Conservation (phyloP, 2,329 filamentous ascomycete genomes). For the Cadophora luteo-olivacea region DNA sequence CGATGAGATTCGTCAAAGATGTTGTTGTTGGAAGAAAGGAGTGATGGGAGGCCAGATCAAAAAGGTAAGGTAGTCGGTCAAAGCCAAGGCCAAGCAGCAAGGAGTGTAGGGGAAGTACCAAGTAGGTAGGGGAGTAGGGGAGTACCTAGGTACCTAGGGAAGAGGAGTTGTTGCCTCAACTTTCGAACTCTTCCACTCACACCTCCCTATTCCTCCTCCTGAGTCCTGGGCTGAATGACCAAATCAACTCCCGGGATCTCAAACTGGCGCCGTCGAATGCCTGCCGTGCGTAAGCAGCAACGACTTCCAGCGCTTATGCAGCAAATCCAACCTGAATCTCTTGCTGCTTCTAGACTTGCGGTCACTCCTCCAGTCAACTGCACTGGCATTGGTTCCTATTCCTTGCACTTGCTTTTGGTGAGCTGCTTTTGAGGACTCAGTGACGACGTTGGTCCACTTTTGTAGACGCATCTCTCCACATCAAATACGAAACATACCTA, state of each 20-base stretch:
- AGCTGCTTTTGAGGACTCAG: constrained; percentile 5
- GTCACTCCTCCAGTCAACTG: neutral
- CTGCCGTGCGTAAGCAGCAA: constrained; percentile 27
- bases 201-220: neutral
- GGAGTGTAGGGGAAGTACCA: neutral
- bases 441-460: constrained; percentile 28
- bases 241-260: constrained; percentile 19
- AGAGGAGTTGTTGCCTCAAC: constrained; percentile 26
- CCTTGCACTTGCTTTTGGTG: constrained; percentile 4
- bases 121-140: neutral
- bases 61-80: neutral
- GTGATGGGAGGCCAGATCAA: neutral
- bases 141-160: neutral
- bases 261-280: constrained; percentile 23
- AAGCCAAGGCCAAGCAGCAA: neutral
- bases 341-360: constrained; percentile 24
- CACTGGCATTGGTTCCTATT: constrained; percentile 1
- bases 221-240: constrained; percentile 14
- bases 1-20: constrained; percentile 17
- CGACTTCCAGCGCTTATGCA: constrained; percentile 29
- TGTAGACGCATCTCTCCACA: constrained; percentile 18
- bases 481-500: constrained; percentile 21
- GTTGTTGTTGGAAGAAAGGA: constrained; percentile 17
- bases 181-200: neutral
- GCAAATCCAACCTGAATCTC: constrained; percentile 12